A percentile compares a stretch with the other conserved stretches of the same genome.
Conservation (phyloP, 768 basidiomycete species). For the Tulasnella sp. region DNA sequence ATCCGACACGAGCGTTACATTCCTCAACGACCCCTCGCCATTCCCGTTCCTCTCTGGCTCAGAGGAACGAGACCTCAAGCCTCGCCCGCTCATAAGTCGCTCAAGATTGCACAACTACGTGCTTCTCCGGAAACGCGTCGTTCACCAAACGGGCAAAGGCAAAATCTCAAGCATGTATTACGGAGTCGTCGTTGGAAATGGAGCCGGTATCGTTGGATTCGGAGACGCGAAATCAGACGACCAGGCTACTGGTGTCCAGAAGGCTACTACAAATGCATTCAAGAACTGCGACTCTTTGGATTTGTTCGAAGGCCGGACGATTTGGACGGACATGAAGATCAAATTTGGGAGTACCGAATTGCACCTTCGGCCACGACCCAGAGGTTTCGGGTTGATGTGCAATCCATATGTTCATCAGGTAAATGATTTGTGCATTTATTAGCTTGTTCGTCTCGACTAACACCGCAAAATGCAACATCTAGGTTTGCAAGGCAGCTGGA, state of each 20-base stretch:
- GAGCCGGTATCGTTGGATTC: conserved; percentile 74
- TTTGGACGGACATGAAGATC: conserved; percentile 82
- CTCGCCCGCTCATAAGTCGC: background rate
- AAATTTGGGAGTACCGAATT: conserved; percentile 84
- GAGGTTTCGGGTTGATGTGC: conserved; percentile 89
- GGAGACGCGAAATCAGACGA: conserved; percentile 71
- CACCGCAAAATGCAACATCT: conserved; percentile 30
- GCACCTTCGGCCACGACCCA: conserved; percentile 72
- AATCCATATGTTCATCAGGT: conserved; percentile 75
- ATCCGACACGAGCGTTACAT: background rate
- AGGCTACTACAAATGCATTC: conserved; percentile 66
- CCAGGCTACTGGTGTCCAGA: conserved; percentile 46
- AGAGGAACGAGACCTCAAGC: conserved; percentile 1
- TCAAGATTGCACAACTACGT: conserved; percentile 37
- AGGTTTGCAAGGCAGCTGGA: conserved; percentile 86
- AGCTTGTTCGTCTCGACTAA: background rate
- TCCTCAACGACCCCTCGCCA: conserved; percentile 13
- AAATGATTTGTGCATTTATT: background rate
- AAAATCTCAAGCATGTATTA: conserved; percentile 63
- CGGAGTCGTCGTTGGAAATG: conserved; percentile 75
- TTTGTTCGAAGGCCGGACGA: conserved; percentile 90
- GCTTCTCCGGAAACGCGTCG: conserved; percentile 54
- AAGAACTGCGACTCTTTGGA: conserved; percentile 89
- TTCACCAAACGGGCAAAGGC: conserved; percentile 91
- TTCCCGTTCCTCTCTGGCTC: conserved; percentile 1